Percentiles rank a stretch among this genome's conserved stretches.
phyloP scores from a whole-genome alignment of 441 rosid species.

The Melastoma candidum region DNA sequence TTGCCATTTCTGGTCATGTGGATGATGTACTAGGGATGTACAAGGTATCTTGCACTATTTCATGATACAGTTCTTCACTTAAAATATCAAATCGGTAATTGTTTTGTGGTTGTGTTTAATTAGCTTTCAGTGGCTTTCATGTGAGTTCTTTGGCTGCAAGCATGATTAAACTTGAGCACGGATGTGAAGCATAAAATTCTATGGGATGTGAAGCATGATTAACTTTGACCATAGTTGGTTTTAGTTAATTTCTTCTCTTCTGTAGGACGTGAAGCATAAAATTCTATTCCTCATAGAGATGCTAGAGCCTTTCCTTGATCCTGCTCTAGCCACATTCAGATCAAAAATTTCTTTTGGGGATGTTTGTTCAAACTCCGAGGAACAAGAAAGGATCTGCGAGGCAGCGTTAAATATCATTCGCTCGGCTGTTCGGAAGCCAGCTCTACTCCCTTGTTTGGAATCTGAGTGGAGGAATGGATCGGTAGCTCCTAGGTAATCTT shows the following conservation, averaged over 20 bases:
- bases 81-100: no score
- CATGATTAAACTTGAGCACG: no score
- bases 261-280: constrained; percentile 74
- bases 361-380: constrained; percentile 41
- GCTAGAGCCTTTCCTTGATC: constrained; percentile 83
- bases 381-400: constrained; percentile 49
- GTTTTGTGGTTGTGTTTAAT: no score
- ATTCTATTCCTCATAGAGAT: constrained; percentile 83
- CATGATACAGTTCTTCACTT: neutral
- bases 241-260: constrained; percentile 11
- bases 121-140: no score
- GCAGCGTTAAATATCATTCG: constrained; percentile 64
- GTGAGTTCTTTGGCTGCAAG: no score
- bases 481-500: constrained; percentile 68
- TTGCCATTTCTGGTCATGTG: constrained; percentile 80
- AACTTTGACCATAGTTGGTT: neutral
- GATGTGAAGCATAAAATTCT: no score
- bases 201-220: no score
- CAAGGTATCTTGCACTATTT: constrained; percentile 39
- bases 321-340: constrained; percentile 44
- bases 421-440: constrained; percentile 60
- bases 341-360: constrained; percentile 61
- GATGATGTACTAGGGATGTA: constrained; percentile 71
- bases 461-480: constrained; percentile 80
- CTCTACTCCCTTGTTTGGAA: constrained; percentile 74